Conservation (phyloP, 768 basidiomycete genomes). For the Phylloporus sp. region DNA sequence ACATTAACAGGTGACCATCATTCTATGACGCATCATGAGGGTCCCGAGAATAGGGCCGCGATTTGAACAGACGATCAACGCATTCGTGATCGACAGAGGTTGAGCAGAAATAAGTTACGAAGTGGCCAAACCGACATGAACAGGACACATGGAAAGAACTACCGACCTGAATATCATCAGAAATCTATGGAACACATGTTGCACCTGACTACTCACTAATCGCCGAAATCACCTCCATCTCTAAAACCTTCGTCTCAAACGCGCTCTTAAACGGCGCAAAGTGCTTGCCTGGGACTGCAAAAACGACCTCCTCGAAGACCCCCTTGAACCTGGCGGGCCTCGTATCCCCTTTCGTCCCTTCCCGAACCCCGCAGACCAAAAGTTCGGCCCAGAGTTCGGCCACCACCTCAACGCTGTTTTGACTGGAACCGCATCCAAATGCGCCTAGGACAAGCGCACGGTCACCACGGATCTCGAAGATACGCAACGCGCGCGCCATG, state of each 20-base stretch:
- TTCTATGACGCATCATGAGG: too few species aligned
- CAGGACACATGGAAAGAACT: not conserved
- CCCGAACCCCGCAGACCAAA: slow-evolving; percentile 32
- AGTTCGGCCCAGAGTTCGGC: slow-evolving; percentile 45
- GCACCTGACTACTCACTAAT: slow-evolving; percentile 21
- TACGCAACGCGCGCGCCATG: slow-evolving; percentile 42
- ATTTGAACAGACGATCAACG: too few species aligned
- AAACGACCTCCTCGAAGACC: slow-evolving; percentile 39
- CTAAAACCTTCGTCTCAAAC: slow-evolving; percentile 38
- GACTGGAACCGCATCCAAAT: slow-evolving; percentile 41
- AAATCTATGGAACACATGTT: not conserved
- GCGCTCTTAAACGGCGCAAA: slow-evolving; percentile 35
- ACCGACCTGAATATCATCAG: not conserved
- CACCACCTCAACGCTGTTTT: slow-evolving; percentile 39
- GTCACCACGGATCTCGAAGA: slow-evolving; percentile 40
- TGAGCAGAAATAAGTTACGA: not conserved
- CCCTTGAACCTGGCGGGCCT: slow-evolving; percentile 34
- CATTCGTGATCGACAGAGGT: too few species aligned
- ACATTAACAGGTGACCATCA: too few species aligned
- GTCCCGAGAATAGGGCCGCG: too few species aligned
- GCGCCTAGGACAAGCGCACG: slow-evolving; percentile 39
- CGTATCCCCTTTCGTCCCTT: slow-evolving; percentile 20
- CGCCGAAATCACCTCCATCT: slow-evolving; percentile 30
- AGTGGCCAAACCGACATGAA: not conserved
- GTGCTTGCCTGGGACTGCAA: slow-evolving; percentile 38